Percentiles rank a stretch among this genome's conserved stretches.
Conservation (phyloP, 1,284 basidiomycete species). For the Naganishia sp. region DNA sequence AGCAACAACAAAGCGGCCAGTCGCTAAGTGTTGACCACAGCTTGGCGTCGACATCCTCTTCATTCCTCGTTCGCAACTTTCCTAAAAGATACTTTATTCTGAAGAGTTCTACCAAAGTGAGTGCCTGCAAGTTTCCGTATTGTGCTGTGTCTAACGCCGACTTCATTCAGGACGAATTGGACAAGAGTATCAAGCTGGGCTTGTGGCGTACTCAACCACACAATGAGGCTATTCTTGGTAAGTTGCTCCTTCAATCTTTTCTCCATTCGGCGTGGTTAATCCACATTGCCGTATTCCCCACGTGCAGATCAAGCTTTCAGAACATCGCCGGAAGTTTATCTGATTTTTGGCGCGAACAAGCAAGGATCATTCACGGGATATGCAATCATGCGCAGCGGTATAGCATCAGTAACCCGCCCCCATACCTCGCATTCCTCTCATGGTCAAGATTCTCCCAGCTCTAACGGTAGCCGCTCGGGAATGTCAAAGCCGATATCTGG, state of each 20-base stretch:
- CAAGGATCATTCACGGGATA: conserved; percentile 79
- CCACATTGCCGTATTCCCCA: conserved; percentile 30
- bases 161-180: conserved; percentile 68
- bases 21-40: conserved; percentile 56
- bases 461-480: not conserved
- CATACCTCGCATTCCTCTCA: conserved; percentile 6
- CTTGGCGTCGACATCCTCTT: conserved; percentile 58
- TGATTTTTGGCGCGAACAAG: conserved; percentile 90
- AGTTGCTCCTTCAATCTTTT: conserved; percentile 5
- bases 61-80: conserved; percentile 69
- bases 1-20: conserved; percentile 36
- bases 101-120: conserved; percentile 78
- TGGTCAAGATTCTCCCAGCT: conserved; percentile 10
- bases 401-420: conserved; percentile 28
- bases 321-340: conserved; percentile 74
- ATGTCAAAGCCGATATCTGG: not conserved
- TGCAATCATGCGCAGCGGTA: conserved; percentile 61
- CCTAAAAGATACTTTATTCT: conserved; percentile 88
- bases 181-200: conserved; percentile 76
- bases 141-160: conserved; percentile 1
- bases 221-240: conserved; percentile 74
- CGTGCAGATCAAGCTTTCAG: conserved; percentile 78
- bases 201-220: conserved; percentile 92
- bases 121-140: conserved; percentile 34
- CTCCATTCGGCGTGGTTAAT: too few species aligned